phyloP scores from a whole-genome alignment of 768 basidiomycete species.

The Boletus pseudopeckii region DNA sequence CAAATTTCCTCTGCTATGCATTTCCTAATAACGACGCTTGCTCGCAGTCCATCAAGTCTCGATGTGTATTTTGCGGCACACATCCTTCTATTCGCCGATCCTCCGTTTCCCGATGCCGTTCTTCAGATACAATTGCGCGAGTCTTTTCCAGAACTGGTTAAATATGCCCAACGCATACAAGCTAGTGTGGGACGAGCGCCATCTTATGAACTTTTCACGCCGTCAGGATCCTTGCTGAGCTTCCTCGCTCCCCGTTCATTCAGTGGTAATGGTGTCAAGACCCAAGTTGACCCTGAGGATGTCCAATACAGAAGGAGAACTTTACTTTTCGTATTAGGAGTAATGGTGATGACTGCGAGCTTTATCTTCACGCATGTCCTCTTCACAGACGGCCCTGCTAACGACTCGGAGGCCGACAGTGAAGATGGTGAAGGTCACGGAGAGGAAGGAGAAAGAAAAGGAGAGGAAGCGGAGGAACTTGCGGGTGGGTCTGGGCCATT shows the following conservation, averaged over 20 bases:
- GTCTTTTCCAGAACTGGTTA: conserved; percentile 53
- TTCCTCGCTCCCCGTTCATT: conserved; percentile 38
- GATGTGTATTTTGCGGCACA: conserved; percentile 70
- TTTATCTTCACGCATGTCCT: conserved; percentile 28
- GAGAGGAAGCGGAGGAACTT: conserved; percentile 11
- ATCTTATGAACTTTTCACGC: conserved; percentile 16
- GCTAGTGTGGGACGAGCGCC: conserved; percentile 30
- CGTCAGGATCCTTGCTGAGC: conserved; percentile 27
- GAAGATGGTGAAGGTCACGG: background rate
- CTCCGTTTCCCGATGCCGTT: conserved; percentile 60
- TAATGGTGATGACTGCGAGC: conserved; percentile 40
- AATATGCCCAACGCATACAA: conserved; percentile 55
- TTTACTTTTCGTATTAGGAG: conserved; percentile 51
- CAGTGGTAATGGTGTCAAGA: conserved; percentile 8
- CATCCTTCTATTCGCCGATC: conserved; percentile 53
- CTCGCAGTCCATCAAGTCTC: conserved; percentile 53
- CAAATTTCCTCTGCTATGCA: background rate
- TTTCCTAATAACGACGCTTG: background rate
- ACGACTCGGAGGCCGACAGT: background rate
- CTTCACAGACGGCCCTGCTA: background rate
- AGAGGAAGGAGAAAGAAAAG: conserved; percentile 13
- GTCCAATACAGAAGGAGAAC: conserved; percentile 45
- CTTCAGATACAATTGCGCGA: conserved; percentile 52
- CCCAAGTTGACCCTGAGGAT: conserved; percentile 38
- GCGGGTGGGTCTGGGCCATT: background rate